Percentiles rank a stretch among this genome's conserved stretches.
phyloP scores from a whole-genome alignment of 2,329 filamentous ascomycete species.

The Aspergillus eucalypticola region DNA sequence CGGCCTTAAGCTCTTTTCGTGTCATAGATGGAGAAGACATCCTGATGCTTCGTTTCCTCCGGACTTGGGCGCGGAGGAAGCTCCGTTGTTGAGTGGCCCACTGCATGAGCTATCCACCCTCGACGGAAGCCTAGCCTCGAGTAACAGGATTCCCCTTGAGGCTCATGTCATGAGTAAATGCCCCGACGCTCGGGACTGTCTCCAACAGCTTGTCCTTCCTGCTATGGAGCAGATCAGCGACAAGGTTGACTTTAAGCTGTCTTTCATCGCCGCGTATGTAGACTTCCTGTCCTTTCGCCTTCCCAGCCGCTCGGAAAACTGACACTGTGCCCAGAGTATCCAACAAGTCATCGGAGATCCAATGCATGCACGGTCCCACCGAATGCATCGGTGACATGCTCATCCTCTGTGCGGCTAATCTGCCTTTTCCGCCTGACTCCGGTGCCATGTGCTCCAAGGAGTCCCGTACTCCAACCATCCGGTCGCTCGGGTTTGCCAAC shows the following conservation, averaged over 20 bases:
- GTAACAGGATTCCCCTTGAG: constrained; percentile 69
- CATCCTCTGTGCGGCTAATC: constrained; percentile 81
- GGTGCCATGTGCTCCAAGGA: constrained; percentile 40
- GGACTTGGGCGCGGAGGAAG: neutral
- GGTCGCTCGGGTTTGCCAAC: constrained; percentile 88
- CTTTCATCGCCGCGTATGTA: constrained; percentile 75
- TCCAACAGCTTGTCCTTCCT: constrained; percentile 78
- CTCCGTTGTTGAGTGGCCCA: constrained; percentile 2
- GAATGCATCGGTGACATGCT: constrained; percentile 96
- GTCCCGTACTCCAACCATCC: constrained; percentile 71
- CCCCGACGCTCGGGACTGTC: constrained; percentile 82
- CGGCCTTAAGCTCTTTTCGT: constrained; percentile 8
- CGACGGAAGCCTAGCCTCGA: neutral
- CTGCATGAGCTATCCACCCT: neutral
- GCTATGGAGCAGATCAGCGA: constrained; percentile 78
- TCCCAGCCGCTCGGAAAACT: constrained; percentile 1
- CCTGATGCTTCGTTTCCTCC: neutral
- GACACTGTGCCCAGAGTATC: constrained; percentile 49
- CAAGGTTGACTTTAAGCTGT: constrained; percentile 88
- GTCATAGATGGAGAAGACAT: constrained; percentile 5
- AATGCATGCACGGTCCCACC: constrained; percentile 82
- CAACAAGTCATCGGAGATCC: constrained; percentile 76
- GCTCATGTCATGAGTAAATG: constrained; percentile 98
- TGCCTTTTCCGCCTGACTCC: constrained; percentile 48
- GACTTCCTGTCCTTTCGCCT: neutral